phyloP scores from a whole-genome alignment of 352 stramenopile genomes.

The Pythium apleroticum region DNA sequence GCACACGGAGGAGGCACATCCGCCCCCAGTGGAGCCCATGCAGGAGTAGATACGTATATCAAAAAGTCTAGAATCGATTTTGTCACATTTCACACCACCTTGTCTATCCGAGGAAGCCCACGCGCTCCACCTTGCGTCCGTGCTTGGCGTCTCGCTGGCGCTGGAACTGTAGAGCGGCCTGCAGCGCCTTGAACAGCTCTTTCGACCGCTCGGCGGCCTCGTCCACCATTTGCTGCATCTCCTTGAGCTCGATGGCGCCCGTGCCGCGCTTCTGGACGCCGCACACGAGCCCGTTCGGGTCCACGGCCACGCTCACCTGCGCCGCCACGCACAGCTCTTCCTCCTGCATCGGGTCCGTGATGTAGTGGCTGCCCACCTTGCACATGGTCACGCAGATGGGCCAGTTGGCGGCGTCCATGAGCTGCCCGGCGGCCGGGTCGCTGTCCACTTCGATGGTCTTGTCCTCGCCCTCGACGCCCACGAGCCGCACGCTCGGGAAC shows the following conservation, averaged over 20 bases:
- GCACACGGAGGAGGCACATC: slow-evolving; percentile 4
- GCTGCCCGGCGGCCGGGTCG: slow-evolving; percentile 57
- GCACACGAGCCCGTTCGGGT: slow-evolving; percentile 57
- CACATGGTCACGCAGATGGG: slow-evolving; percentile 75
- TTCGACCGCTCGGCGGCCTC: slow-evolving; percentile 62
- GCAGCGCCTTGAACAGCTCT: slow-evolving; percentile 63
- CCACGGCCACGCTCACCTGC: slow-evolving; percentile 71
- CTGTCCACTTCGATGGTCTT: slow-evolving; percentile 77
- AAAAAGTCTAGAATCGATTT: background rate
- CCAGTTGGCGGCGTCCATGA: slow-evolving; percentile 56
- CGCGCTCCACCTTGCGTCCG: slow-evolving; percentile 52
- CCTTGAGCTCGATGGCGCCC: slow-evolving; percentile 65
- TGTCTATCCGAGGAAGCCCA: slow-evolving; percentile 62
- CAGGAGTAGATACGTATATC: slow-evolving; percentile 18
- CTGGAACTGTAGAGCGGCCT: slow-evolving; percentile 50
- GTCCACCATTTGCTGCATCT: slow-evolving; percentile 83
- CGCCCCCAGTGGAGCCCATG: slow-evolving; percentile 34
- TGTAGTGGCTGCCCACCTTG: slow-evolving; percentile 69
- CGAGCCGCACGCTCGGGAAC: slow-evolving; percentile 66
- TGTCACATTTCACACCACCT: background rate
- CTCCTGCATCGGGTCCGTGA: slow-evolving; percentile 69
- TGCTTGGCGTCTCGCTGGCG: slow-evolving; percentile 42
- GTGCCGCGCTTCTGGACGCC: slow-evolving; percentile 75
- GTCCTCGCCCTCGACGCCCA: slow-evolving; percentile 72
- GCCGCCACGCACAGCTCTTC: slow-evolving; percentile 77